phyloP scores from a whole-genome alignment of 2,329 filamentous ascomycete genomes.

The Periglandula ipomoeae region DNA sequence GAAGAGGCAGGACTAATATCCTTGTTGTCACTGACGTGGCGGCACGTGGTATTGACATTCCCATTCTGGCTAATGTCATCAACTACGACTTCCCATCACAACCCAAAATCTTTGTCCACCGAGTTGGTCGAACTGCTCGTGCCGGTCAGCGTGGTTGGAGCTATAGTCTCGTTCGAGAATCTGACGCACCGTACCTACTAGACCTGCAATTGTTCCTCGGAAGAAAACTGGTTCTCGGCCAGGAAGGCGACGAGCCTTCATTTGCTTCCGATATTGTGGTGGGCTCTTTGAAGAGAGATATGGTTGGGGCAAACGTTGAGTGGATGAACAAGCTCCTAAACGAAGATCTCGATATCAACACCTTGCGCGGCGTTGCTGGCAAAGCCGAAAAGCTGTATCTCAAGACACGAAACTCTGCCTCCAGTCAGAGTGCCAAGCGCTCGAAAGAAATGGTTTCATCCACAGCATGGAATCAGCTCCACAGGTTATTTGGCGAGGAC shows the following conservation, averaged over 20 bases:
- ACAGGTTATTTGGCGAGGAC: constrained; percentile 70
- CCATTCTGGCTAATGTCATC: constrained; percentile 90
- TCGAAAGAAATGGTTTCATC: constrained; percentile 67
- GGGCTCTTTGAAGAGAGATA: constrained; percentile 63
- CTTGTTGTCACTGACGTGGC: constrained; percentile 95
- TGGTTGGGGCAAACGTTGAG: constrained; percentile 68
- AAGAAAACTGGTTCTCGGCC: constrained; percentile 70
- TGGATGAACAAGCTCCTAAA: constrained; percentile 71
- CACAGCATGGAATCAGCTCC: constrained; percentile 63
- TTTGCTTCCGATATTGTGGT: constrained; percentile 79
- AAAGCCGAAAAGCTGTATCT: constrained; percentile 94
- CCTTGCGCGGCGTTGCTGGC: constrained; percentile 61
- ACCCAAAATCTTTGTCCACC: constrained; percentile 92
- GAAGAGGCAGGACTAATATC: constrained; percentile 75
- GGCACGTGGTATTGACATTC: constrained; percentile 95
- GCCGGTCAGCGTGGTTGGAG: constrained; percentile 90
- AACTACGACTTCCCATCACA: constrained; percentile 98
- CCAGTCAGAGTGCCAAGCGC: constrained; percentile 80
- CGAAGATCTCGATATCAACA: constrained; percentile 64
- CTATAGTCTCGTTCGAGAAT: constrained; percentile 82
- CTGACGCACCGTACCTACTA: constrained; percentile 83
- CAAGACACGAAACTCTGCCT: constrained; percentile 82
- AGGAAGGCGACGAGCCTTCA: constrained; percentile 51
- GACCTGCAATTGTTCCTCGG: constrained; percentile 92
- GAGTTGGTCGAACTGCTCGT: constrained; percentile 90